phyloP scores from a whole-genome alignment of 164 flowering plant genomes.

The Sextonia rubra region DNA sequence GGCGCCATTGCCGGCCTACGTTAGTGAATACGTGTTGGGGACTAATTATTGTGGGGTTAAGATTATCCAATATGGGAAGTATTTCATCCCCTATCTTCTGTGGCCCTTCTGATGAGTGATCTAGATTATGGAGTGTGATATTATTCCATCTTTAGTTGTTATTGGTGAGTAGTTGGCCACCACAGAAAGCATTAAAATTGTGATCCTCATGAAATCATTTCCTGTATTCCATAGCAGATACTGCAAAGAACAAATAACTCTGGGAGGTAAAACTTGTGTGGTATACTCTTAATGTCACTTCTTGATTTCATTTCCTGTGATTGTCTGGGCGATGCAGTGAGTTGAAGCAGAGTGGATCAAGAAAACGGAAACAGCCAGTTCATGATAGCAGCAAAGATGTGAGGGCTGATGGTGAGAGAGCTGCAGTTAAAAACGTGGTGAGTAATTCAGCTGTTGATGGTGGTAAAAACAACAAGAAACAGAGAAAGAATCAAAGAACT shows the following conservation, averaged over 20 bases:
- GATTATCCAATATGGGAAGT: background rate
- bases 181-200: too few species aligned
- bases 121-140: background rate
- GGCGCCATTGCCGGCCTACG: background rate
- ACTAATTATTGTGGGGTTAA: background rate
- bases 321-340: conserved; percentile 7
- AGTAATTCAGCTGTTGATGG: background rate
- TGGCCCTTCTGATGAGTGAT: background rate
- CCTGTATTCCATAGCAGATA: background rate
- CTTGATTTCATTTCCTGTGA: background rate
- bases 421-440: background rate
- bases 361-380: background rate
- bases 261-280: background rate
- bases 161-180: background rate
- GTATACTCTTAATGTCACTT: background rate
- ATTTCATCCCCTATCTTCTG: background rate
- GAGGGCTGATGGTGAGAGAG: background rate
- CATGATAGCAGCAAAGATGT: background rate
- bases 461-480: conserved; percentile 4
- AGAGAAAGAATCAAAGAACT: conserved; percentile 14
- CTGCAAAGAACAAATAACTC: too few species aligned
- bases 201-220: background rate
- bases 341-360: background rate
- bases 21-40: background rate
- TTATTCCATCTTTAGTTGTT: background rate